phyloP scores from a whole-genome alignment of 1,139 yeast species.

The Debaryomyces fabryi region DNA sequence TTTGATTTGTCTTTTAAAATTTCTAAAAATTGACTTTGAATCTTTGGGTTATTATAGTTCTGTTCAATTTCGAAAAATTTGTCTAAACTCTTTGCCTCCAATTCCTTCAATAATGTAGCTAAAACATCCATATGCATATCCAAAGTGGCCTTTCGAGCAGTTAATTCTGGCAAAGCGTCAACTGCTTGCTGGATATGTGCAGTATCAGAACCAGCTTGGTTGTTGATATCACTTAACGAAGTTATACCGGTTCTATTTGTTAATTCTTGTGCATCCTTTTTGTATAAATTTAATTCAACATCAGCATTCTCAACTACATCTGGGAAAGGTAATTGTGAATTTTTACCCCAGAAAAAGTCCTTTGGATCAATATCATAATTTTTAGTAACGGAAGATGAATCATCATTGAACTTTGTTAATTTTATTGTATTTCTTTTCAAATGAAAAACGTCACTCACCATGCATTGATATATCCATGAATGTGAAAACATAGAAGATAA shows the following conservation, averaged over 20 bases:
- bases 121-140: conserved; percentile 98
- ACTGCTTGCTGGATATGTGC: conserved; percentile 85
- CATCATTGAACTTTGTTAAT: conserved; percentile 41
- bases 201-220: conserved; percentile 60
- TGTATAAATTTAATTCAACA: conserved; percentile 74
- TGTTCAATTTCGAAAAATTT: conserved; percentile 94
- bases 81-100: conserved; percentile 84
- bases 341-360: conserved; percentile 88
- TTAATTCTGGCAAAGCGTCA: conserved; percentile 87
- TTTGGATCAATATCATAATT: conserved; percentile 86
- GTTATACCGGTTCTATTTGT: conserved; percentile 78
- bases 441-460: conserved; percentile 89
- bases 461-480: conserved; percentile 97
- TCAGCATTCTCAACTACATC: conserved; percentile 98
- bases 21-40: conserved; percentile 61
- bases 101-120: conserved; percentile 77
- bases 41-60: conserved; percentile 61
- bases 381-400: conserved; percentile 43
- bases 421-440: conserved; percentile 73
- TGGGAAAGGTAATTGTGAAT: conserved; percentile 90
- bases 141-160: conserved; percentile 82
- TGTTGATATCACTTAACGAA: conserved; percentile 71
- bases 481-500: conserved; percentile 93
- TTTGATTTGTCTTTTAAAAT: conserved; percentile 53
- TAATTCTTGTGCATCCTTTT: conserved; percentile 82